These are phyloP conservation scores for Boletus reticulatus DNA, from an alignment of 768 basidiomycete species.

Conservation along the genomic window DNA sequence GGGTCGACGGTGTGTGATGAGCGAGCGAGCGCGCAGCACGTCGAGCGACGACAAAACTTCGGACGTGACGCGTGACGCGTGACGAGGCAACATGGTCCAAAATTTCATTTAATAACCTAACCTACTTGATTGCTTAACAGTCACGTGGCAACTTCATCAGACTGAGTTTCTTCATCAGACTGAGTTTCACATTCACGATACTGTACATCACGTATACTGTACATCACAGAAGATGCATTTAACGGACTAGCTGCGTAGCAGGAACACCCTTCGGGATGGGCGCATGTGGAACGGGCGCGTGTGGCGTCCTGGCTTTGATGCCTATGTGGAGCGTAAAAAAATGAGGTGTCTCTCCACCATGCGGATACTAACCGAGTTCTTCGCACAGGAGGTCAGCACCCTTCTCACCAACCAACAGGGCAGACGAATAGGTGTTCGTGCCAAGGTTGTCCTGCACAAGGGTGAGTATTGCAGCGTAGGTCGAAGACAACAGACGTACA, in stretches of 20 bases:
- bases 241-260: conserved; percentile 39
- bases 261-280: conserved; percentile 53
- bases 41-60: conserved; percentile 33
- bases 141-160: too few relatives aligned
- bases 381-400: conserved; percentile 58
- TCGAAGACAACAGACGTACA: conserved; percentile 34
- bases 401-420: conserved; percentile 68
- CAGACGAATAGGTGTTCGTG: conserved; percentile 72
- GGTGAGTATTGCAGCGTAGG: neutral
- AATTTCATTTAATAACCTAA: neutral
- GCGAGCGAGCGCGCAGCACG: conserved; percentile 25
- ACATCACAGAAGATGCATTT: neutral
- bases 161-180: too few relatives aligned
- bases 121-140: neutral
- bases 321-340: conserved; percentile 32
- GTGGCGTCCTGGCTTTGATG: conserved; percentile 59
- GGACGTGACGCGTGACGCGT: too few relatives aligned
- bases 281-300: conserved; percentile 69
- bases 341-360: too few relatives aligned
- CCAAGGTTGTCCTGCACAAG: conserved; percentile 59
- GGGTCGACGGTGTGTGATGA: conserved; percentile 11
- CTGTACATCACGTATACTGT: too few relatives aligned
- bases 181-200: too few relatives aligned
- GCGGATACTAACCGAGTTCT: conserved; percentile 50
- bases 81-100: conserved; percentile 46